Conservation (phyloP, 1,284 basidiomycete genomes). For the Ceratobasidium sp. region DNA sequence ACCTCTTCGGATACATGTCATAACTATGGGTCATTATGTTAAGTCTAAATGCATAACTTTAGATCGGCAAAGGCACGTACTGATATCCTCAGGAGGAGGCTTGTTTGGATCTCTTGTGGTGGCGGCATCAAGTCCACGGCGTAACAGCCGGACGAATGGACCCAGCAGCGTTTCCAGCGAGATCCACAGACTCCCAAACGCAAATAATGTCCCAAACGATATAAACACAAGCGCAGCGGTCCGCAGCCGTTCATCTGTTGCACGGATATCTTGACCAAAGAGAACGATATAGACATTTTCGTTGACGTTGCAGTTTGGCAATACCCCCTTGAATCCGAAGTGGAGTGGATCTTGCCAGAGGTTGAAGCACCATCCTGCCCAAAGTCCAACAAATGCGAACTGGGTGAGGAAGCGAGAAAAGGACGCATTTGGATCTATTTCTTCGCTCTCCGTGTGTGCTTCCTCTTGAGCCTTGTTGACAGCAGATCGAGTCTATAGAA, state of each 20-base stretch:
- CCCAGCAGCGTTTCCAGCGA: background rate
- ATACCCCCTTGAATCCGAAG: background rate
- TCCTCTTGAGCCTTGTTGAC: background rate
- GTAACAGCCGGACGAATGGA: background rate
- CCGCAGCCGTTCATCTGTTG: conserved; percentile 13
- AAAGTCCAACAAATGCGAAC: conserved; percentile 7
- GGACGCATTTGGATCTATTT: background rate
- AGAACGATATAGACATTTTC: background rate
- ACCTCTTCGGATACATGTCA: background rate
- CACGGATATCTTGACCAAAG: conserved; percentile 13
- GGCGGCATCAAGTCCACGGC: no score
- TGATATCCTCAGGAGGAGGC: no score
- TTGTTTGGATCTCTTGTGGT: no score
- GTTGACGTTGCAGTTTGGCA: background rate
- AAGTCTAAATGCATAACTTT: background rate
- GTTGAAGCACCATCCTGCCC: conserved; percentile 22
- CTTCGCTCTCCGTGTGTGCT: background rate
- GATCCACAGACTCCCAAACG: background rate
- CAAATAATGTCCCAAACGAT: conserved; percentile 6
- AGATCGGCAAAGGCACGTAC: background rate
- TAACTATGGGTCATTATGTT: background rate
- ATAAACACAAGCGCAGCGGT: conserved; percentile 5
- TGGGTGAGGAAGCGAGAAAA: conserved; percentile 2
- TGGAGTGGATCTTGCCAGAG: conserved; percentile 14
- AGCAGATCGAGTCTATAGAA: background rate